phyloP scores from a whole-genome alignment of 2,329 filamentous ascomycete species.

The Trichoderma sp. region DNA sequence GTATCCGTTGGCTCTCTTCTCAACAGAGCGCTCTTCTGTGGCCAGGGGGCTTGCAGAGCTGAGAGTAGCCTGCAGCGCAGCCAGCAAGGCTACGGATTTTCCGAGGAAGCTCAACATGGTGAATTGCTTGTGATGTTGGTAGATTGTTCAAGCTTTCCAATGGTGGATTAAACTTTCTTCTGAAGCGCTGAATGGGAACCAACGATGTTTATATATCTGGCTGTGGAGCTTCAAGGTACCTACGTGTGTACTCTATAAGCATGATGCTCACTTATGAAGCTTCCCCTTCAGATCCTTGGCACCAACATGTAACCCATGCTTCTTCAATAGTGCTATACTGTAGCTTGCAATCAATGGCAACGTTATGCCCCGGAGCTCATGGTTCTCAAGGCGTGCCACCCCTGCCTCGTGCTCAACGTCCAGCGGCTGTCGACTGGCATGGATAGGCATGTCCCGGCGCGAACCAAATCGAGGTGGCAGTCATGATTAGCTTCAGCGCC shows the following conservation, averaged over 20 bases:
- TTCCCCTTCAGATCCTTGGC: background rate
- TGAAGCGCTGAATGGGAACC: background rate
- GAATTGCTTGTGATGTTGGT: background rate
- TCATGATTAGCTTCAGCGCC: background rate
- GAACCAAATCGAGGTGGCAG: background rate
- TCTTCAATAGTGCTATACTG: background rate
- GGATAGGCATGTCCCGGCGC: slow-evolving; percentile 5
- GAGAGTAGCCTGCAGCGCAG: slow-evolving; percentile 27
- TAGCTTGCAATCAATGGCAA: background rate
- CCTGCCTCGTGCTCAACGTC: background rate
- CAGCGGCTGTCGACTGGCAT: background rate
- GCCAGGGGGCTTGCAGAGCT: slow-evolving; percentile 25
- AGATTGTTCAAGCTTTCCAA: background rate
- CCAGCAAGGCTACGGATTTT: slow-evolving; percentile 29
- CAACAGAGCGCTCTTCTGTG: background rate
- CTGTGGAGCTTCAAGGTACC: background rate
- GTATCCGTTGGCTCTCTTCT: slow-evolving; percentile 26
- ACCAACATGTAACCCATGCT: slow-evolving; percentile 5
- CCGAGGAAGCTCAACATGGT: slow-evolving; percentile 24
- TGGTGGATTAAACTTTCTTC: background rate
- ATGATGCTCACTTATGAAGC: background rate
- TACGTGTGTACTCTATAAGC: background rate
- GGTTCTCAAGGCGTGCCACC: background rate
- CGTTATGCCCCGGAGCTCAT: background rate
- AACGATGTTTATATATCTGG: slow-evolving; percentile 5